Evolutionary conservation across 352 stramenopile genomes (phyloP).

Genomic region (Blastocystis sp.): DNA sequence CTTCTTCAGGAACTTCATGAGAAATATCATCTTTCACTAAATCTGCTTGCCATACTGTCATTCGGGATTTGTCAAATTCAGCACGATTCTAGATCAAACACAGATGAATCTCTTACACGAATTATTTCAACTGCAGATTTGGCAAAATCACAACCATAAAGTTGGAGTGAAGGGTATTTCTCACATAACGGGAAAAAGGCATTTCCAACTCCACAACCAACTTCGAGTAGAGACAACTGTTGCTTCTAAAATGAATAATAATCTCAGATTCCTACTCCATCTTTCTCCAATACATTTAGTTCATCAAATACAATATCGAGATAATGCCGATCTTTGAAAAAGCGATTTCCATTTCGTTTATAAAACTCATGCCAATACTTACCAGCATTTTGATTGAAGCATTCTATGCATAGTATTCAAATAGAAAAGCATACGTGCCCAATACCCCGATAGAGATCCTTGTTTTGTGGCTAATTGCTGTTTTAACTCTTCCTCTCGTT

Average conservation of each 20-base stretch:
- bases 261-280: background rate
- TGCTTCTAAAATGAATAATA: background rate
- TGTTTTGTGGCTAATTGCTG: background rate
- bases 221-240: constrained; percentile 71
- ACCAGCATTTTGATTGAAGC: constrained; percentile 76
- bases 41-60: constrained; percentile 74
- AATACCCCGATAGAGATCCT: constrained; percentile 24
- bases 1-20: constrained; percentile 68
- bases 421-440: background rate
- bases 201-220: constrained; percentile 77
- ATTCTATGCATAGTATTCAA: constrained; percentile 66
- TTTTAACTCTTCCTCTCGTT: constrained; percentile 37
- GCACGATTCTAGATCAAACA: constrained; percentile 70
- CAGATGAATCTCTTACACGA: constrained; percentile 67
- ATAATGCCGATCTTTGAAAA: constrained; percentile 82
- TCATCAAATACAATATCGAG: constrained; percentile 79
- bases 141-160: constrained; percentile 79
- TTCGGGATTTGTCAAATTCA: constrained; percentile 73
- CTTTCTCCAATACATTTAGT: constrained; percentile 65
- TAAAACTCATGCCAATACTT: constrained; percentile 84
- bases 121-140: constrained; percentile 76
- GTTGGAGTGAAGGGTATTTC: constrained; percentile 73
- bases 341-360: constrained; percentile 79
- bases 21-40: constrained; percentile 75
- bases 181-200: constrained; percentile 76